Evolutionary conservation across 2,329 filamentous ascomycete species (phyloP), one percentile per base, ranked within the genome.

Genomic region (Paecilomyces sp.): DNA sequence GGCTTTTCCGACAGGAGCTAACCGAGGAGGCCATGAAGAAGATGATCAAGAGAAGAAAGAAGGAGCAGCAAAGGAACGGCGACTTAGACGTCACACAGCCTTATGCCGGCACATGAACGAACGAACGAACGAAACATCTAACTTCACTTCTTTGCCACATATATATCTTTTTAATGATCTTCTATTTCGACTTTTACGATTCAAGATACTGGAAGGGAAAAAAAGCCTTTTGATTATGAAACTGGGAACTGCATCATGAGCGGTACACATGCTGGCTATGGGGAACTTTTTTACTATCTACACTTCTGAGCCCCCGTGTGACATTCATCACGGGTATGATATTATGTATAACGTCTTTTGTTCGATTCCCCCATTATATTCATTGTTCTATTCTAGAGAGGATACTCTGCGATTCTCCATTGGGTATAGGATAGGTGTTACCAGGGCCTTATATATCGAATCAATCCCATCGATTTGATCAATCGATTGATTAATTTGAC

Each of bases 1-100:
- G 87, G 53, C 84, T 94, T 75, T 85, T 89, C 67, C 80, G 90
- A 31, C 91, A 94, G 70, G 85, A 91, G 63, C 74, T 95, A 59
- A 95, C 91, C 0, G 76, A 82, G 54, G 80, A 86, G 65, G 86
- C 85, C 0, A 86, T 88, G 64, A 79, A 80, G 63, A 82, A 83
- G 65, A 76, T 83, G 11, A 74, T 81, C 64, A 82, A 81, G 69
- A 77, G 79, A 64, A 76, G 75, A 58, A 71, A 77, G 60, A 79
- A 74, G 62, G 74, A 76, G n/a, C 67, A 72, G 59, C 63, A 68
- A 24, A 63, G 57, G 41, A 70, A 65, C 58, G 56, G 65, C 54
- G 62, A 67, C 15, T 64, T 56, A n/a, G 61, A 66, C 13, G 61
- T 62, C 2, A 55, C 63, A 24, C 31, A 61, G 30, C 62, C 64